Conservation (phyloP, 2,329 filamentous ascomycete genomes). For the Rhynchosporium graminicola region DNA sequence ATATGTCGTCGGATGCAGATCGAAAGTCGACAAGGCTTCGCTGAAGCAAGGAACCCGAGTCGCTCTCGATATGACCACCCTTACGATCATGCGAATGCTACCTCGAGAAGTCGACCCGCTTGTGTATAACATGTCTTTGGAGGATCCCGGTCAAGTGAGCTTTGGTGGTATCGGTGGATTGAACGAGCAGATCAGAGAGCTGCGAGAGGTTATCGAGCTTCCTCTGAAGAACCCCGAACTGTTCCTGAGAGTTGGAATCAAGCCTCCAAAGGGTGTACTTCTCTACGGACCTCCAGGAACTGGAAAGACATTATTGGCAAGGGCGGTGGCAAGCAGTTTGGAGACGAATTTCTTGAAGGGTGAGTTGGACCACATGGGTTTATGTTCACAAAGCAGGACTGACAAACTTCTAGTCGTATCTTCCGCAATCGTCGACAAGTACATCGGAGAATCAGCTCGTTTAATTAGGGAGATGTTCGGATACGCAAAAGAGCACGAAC, state of each 20-base stretch:
- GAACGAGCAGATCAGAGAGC: conserved; percentile 97
- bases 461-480: conserved; percentile 99
- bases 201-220: conserved; percentile 96
- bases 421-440: conserved; percentile 98
- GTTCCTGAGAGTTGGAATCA: conserved; percentile 95
- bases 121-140: conserved; percentile 99
- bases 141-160: conserved; percentile 96
- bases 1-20: conserved; percentile 97
- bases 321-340: conserved; percentile 92
- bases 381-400: conserved; percentile 17
- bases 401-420: conserved; percentile 71
- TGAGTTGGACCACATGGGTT: conserved; percentile 44
- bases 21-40: conserved; percentile 96
- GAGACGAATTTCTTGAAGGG: conserved; percentile 99
- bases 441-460: conserved; percentile 96
- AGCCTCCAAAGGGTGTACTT: conserved; percentile 95
- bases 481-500: conserved; percentile 98
- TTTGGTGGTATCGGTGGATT: conserved; percentile 96
- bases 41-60: conserved; percentile 98
- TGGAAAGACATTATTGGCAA: conserved; percentile 90
- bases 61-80: conserved; percentile 97
- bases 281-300: conserved; percentile 96
- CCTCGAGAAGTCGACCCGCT: conserved; percentile 97
- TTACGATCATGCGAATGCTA: conserved; percentile 99
- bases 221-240: conserved; percentile 98